Evolutionary conservation across 352 stramenopile genomes (phyloP).

Genomic region (Globisporangium ultimum): DNA sequence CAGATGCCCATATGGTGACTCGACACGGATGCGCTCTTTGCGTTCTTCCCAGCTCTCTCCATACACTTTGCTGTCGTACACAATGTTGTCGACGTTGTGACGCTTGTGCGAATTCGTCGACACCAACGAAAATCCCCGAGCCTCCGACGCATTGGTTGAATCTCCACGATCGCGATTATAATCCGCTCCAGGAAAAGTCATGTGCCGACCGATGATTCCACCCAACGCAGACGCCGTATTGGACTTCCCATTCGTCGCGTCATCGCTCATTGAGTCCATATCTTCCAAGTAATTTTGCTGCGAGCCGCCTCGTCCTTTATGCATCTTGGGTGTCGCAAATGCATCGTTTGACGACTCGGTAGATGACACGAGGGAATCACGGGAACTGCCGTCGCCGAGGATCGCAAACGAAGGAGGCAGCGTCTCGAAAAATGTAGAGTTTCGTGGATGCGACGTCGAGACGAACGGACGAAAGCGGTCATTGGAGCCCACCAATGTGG

Average conservation of each 20-base stretch:
- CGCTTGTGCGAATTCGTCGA: constrained; percentile 22
- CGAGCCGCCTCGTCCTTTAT: constrained; percentile 12
- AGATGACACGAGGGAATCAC: constrained; percentile 29
- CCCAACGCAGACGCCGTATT: neutral
- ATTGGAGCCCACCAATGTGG: constrained; percentile 25
- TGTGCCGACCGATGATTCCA: constrained; percentile 17
- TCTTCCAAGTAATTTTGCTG: constrained; percentile 18
- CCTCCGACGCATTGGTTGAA: neutral
- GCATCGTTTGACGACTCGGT: constrained; percentile 22
- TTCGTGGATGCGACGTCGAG: constrained; percentile 42
- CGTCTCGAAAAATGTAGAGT: constrained; percentile 66
- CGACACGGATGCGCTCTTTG: constrained; percentile 50
- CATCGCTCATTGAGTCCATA: neutral
- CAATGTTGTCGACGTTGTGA: constrained; percentile 54
- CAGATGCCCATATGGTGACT: constrained; percentile 74
- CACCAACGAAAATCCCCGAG: constrained; percentile 14
- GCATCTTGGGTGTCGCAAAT: constrained; percentile 13
- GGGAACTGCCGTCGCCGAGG: constrained; percentile 11
- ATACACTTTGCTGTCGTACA: constrained; percentile 80
- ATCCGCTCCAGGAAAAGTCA: constrained; percentile 17
- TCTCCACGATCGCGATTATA: constrained; percentile 2
- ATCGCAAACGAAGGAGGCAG: constrained; percentile 4
- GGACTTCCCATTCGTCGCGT: neutral
- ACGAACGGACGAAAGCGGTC: constrained; percentile 51
- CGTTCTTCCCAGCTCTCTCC: constrained; percentile 68